Evolutionary conservation across 2,329 filamentous ascomycete species (phyloP).

Genomic region (Mycocentrospora acerina): DNA sequence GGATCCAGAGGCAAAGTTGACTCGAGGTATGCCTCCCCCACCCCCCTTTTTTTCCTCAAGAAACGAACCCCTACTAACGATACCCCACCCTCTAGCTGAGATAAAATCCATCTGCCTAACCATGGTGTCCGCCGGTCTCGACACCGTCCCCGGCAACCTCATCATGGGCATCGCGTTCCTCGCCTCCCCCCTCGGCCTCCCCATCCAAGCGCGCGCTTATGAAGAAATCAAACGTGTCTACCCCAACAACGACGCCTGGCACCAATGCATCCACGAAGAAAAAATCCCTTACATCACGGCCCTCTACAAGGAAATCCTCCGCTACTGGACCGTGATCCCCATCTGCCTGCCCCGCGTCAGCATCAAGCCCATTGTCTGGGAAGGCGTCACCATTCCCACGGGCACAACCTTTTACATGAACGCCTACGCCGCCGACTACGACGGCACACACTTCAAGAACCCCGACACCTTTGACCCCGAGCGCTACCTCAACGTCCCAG

Average conservation of each 20-base stretch:
- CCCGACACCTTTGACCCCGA: slow-evolving; percentile 68
- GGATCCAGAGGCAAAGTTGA: slow-evolving; percentile 68
- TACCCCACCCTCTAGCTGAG: slow-evolving; percentile 57
- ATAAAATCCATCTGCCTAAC: slow-evolving; percentile 79
- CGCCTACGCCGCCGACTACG: slow-evolving; percentile 74
- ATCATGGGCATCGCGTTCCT: slow-evolving; percentile 80
- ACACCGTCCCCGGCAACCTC: slow-evolving; percentile 77
- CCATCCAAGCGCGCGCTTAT: slow-evolving; percentile 69
- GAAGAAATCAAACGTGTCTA: slow-evolving; percentile 71
- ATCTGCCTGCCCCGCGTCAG: slow-evolving; percentile 73
- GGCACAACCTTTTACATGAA: slow-evolving; percentile 80
- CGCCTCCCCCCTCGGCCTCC: slow-evolving; percentile 65
- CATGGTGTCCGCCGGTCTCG: slow-evolving; percentile 78
- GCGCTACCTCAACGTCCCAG: slow-evolving; percentile 60
- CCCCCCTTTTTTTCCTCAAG: background rate
- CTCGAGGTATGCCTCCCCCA: slow-evolving; percentile 54
- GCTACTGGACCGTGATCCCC: slow-evolving; percentile 78
- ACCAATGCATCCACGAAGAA: slow-evolving; percentile 70
- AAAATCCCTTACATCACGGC: slow-evolving; percentile 77
- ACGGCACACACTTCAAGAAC: slow-evolving; percentile 66
- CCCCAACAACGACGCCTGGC: slow-evolving; percentile 74
- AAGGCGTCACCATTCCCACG: slow-evolving; percentile 67
- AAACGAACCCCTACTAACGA: slow-evolving; percentile 7
- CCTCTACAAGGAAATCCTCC: slow-evolving; percentile 74
- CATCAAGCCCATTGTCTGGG: slow-evolving; percentile 71